Evolutionary conservation across 2,329 filamentous ascomycete species (phyloP).

Genomic region (Chalaropsis thielavioides): DNA sequence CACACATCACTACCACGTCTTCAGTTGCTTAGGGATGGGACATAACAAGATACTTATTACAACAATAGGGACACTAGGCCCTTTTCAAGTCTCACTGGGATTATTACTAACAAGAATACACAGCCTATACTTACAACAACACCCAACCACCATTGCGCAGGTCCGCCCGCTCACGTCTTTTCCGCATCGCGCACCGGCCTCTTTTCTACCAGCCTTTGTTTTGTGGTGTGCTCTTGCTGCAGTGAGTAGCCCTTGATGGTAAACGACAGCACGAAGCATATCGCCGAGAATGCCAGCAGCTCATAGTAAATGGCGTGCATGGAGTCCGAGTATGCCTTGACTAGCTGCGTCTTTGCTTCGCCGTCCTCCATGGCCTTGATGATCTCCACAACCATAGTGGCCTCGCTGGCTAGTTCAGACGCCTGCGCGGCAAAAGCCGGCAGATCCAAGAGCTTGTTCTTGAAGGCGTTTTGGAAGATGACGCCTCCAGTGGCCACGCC

Average conservation of each 20-base stretch:
- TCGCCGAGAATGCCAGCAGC: conserved; percentile 23
- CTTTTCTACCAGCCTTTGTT: conserved; percentile 16
- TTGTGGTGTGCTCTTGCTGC: conserved; percentile 24
- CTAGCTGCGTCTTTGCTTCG: conserved; percentile 21
- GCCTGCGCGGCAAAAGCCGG: conserved; percentile 31
- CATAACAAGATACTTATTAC: neutral
- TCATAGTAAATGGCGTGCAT: conserved; percentile 25
- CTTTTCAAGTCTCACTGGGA: neutral
- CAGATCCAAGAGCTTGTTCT: conserved; percentile 33
- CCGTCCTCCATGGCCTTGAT: conserved; percentile 37
- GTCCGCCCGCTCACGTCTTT: neutral
- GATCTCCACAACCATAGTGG: conserved; percentile 42
- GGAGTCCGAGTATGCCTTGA: conserved; percentile 25
- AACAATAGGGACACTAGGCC: neutral
- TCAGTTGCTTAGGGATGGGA: too few species aligned
- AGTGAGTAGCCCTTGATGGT: conserved; percentile 24
- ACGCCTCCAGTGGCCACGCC: conserved; percentile 37
- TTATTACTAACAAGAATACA: conserved; percentile 27
- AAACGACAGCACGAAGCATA: conserved; percentile 24
- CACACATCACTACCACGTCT: conserved; percentile 38
- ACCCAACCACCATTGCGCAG: conserved; percentile 35
- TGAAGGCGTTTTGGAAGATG: conserved; percentile 54
- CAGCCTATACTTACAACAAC: conserved; percentile 26
- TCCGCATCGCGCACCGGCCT: neutral
- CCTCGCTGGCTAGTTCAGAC: conserved; percentile 39